A percentile compares a stretch with the other conserved stretches of the same genome.
These are phyloP conservation scores for Porphyrellus sp. DNA, from an alignment of 1,284 basidiomycete species.

Conservation along the genomic window DNA sequence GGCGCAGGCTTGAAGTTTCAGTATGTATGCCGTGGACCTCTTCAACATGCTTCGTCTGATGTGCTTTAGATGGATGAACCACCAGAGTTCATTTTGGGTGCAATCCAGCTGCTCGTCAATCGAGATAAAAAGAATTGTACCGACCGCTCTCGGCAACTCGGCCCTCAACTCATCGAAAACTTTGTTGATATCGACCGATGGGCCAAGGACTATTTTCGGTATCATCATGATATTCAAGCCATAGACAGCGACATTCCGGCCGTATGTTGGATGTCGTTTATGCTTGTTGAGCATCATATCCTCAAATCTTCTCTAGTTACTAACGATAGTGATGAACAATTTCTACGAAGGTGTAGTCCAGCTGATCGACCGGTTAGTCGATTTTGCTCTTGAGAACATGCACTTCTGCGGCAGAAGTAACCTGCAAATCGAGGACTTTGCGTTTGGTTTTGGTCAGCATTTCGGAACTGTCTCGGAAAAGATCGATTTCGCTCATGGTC, in stretches of 20 bases:
- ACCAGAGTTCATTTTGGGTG: conserved; percentile 26
- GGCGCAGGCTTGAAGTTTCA: conserved; percentile 26
- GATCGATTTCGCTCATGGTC: background rate
- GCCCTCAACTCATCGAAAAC: conserved; percentile 34
- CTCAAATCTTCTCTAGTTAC: conserved; percentile 18
- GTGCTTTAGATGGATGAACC: conserved; percentile 26
- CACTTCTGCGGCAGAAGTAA: conserved; percentile 12
- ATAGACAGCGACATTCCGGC: conserved; percentile 20
- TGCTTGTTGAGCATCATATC: too few relatives aligned
- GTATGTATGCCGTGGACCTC: conserved; percentile 7
- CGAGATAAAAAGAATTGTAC: conserved; percentile 17
- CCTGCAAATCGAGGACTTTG: conserved; percentile 25
- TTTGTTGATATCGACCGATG: conserved; percentile 31
- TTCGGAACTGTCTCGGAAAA: background rate
- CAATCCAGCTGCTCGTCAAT: conserved; percentile 31
- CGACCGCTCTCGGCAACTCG: conserved; percentile 23
- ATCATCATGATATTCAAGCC: conserved; percentile 11
- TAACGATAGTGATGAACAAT: conserved; percentile 32
- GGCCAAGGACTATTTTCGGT: conserved; percentile 31
- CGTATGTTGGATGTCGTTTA: conserved; percentile 14
- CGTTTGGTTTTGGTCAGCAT: conserved; percentile 31
- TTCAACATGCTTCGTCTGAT: conserved; percentile 2
- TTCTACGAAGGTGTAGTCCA: conserved; percentile 34
- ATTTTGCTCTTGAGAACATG: conserved; percentile 30
- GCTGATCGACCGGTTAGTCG: conserved; percentile 28